A percentile compares a stretch with the other conserved stretches of the same genome.
These are phyloP conservation scores for Gossypium sturtianum DNA, from an alignment of 345 rosid species.

Conservation along the genomic window DNA sequence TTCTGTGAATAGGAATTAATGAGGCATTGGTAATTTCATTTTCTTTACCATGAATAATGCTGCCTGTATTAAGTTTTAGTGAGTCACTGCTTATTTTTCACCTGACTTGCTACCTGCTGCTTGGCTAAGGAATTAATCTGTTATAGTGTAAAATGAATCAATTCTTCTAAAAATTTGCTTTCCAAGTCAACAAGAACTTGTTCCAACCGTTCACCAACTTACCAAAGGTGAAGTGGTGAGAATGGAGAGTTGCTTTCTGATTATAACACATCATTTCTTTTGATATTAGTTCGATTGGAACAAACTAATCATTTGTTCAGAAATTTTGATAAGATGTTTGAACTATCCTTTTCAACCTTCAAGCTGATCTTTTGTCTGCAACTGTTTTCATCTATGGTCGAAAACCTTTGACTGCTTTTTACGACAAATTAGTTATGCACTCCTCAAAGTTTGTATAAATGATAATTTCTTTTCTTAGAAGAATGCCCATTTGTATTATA, in stretches of 20 bases:
- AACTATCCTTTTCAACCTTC: neutral
- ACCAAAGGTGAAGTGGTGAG: neutral
- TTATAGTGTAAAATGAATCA: neutral
- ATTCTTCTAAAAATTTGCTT: neutral
- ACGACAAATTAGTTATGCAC: neutral
- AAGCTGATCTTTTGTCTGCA: slow-evolving; percentile 2
- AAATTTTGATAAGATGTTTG: slow-evolving; percentile 1
- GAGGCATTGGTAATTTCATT: neutral
- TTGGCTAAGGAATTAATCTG: neutral
- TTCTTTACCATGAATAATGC: neutral
- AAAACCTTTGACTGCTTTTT: neutral
- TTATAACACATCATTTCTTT: neutral
- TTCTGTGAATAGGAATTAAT: neutral
- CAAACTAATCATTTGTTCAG: neutral
- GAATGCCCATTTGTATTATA: neutral
- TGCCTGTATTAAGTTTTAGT: neutral
- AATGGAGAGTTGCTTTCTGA: neutral
- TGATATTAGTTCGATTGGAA: neutral
- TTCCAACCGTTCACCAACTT: neutral
- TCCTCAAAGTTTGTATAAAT: neutral
- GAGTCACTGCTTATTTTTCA: neutral
- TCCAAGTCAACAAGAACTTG: neutral
- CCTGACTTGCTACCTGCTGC: neutral
- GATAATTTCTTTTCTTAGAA: neutral
- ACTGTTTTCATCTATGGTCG: neutral